Evolutionary conservation across 192 early-diverging fungal species (phyloP).

Genomic region (Coemansia aciculifera): DNA sequence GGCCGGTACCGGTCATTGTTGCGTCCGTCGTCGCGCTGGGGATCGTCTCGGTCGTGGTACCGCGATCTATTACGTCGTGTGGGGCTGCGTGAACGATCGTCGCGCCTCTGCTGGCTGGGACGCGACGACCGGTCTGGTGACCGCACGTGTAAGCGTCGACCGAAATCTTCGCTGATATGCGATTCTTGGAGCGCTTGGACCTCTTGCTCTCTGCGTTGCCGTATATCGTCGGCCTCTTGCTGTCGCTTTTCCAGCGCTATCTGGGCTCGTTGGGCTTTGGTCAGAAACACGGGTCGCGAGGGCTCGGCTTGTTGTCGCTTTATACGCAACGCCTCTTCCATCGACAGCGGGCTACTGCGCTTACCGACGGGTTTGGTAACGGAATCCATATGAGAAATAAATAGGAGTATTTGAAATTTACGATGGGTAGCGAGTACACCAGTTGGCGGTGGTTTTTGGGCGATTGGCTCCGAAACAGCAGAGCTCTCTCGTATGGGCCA

Average conservation of each 20-base stretch:
- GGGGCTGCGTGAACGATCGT: conserved; percentile 11
- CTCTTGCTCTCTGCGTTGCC: conserved; percentile 64
- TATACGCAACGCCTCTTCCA: conserved; percentile 45
- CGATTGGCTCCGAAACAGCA: neutral
- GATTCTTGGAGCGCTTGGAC: conserved; percentile 36
- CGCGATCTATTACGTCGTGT: neutral
- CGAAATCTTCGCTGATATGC: conserved; percentile 9
- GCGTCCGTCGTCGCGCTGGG: conserved; percentile 14
- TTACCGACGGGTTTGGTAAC: neutral
- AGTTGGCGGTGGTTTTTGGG: too few relatives aligned
- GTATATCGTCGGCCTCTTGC: conserved; percentile 75
- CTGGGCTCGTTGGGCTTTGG: conserved; percentile 88
- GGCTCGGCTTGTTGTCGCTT: conserved; percentile 30
- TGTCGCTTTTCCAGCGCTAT: conserved; percentile 80
- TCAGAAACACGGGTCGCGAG: conserved; percentile 64
- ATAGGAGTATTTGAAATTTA: neutral
- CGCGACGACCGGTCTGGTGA: neutral
- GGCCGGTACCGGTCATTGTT: neutral
- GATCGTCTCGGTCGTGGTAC: conserved; percentile 35
- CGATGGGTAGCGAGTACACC: neutral
- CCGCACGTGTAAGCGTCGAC: conserved; percentile 1
- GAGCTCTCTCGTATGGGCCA: neutral
- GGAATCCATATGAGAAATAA: neutral
- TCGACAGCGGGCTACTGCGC: conserved; percentile 31
- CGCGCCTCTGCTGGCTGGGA: conserved; percentile 24